Percentiles rank a stretch among this genome's conserved stretches.
phyloP scores from a whole-genome alignment of 2,329 filamentous ascomycete species.

The Pseudogymnoascus sp. region DNA sequence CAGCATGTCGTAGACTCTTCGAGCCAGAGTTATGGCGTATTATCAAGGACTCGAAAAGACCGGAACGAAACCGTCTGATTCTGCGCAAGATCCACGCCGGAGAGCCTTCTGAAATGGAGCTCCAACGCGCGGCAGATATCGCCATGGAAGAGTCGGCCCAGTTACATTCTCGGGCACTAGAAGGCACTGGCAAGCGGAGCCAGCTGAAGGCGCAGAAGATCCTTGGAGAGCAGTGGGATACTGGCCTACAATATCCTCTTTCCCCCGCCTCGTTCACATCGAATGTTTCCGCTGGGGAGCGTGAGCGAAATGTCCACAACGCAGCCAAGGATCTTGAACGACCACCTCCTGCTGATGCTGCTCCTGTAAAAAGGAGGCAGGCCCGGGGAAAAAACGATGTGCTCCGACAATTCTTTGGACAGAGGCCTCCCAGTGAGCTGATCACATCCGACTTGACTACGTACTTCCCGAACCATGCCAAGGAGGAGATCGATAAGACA shows the following conservation, averaged over 20 bases:
- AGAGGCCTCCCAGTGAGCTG: conserved; percentile 89
- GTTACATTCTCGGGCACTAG: conserved; percentile 57
- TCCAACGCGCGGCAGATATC: conserved; percentile 81
- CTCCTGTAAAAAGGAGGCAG: conserved; percentile 33
- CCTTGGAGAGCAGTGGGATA: conserved; percentile 79
- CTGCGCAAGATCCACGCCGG: conserved; percentile 87
- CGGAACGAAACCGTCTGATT: conserved; percentile 86
- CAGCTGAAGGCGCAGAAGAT: conserved; percentile 85
- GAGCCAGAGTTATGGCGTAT: conserved; percentile 88
- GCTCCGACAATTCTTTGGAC: conserved; percentile 79
- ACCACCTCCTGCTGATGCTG: conserved; percentile 37
- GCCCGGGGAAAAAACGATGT: conserved; percentile 45
- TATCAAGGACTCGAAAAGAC: conserved; percentile 76
- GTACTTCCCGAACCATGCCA: conserved; percentile 93
- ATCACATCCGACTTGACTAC: conserved; percentile 94
- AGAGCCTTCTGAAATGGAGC: conserved; percentile 79
- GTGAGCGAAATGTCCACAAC: conserved; percentile 60
- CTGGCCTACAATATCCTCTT: conserved; percentile 73
- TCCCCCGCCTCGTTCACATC: conserved; percentile 67
- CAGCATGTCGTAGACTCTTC: conserved; percentile 71
- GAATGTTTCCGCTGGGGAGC: conserved; percentile 42
- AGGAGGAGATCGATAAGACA: conserved; percentile 91
- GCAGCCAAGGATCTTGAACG: conserved; percentile 53
- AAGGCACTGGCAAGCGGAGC: conserved; percentile 60
- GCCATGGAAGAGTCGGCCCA: conserved; percentile 80